Evolutionary conservation across 1,284 basidiomycete species (phyloP).

Genomic region (Volvariella surrecta): DNA sequence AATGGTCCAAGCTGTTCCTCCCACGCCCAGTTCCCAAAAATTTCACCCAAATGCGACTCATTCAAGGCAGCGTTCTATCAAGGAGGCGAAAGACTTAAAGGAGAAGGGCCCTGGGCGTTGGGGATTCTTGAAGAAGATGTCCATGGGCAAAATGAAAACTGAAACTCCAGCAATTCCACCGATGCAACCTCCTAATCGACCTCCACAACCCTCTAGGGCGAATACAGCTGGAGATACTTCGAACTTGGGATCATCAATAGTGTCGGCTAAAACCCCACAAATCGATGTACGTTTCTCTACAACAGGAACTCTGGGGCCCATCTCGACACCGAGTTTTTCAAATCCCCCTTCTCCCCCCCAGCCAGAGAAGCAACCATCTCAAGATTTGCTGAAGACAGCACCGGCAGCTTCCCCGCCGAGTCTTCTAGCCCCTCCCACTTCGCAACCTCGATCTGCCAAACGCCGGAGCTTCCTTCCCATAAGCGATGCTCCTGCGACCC

Average conservation of each 20-base stretch:
- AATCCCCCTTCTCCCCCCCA: conserved; percentile 13
- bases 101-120: conserved; percentile 61
- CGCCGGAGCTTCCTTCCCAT: conserved; percentile 83
- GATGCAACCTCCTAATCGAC: conserved; percentile 16
- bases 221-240: conserved; percentile 19
- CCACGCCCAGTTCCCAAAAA: conserved; percentile 13
- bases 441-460: conserved; percentile 48
- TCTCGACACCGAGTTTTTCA: conserved; percentile 10
- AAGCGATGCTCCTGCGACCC: conserved; percentile 37
- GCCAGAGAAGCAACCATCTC: conserved; percentile 12
- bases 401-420: conserved; percentile 21
- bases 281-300: conserved; percentile 67
- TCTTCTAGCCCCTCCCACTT: conserved; percentile 38
- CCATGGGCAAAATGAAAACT: conserved; percentile 79
- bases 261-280: conserved; percentile 34
- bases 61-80: conserved; percentile 23
- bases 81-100: conserved; percentile 30
- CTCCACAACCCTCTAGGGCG: conserved; percentile 14
- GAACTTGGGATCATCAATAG: conserved; percentile 10
- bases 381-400: conserved; percentile 15
- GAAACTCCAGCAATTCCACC: conserved; percentile 39
- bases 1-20: conserved; percentile 11
- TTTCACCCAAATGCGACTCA: conserved; percentile 16
- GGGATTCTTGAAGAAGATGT: conserved; percentile 96
- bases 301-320: conserved; percentile 41